Base-by-base conservation (phyloP, 768 basidiomycete genomes). In the Suillus occidentalis region DNA sequence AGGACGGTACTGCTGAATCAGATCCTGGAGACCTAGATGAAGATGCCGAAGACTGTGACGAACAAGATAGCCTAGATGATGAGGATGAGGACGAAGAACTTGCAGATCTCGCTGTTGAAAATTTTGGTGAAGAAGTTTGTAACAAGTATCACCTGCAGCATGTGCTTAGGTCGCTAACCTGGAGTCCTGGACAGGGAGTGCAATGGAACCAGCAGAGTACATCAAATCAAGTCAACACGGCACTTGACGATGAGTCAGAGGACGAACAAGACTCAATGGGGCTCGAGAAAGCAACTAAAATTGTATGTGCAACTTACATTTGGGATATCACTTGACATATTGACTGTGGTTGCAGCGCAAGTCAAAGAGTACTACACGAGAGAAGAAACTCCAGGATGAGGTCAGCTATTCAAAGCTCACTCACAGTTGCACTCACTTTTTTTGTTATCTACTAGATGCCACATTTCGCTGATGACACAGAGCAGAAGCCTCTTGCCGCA, bases 351-450 rank as follows among this genome's bases (percentile, higher is more conserved):
- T 34, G 47, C 47, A 49, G 47, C 22, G 6, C 47, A 49, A 49
- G 47, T 49, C 10, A 2, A 49, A 49, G 47, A 49, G 12, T 49
- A 49, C 47, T 6, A 22, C 22, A 49, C 47, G 2, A 49, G 47
- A 49, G 47, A 49, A 49, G 47, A 49, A 49, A 49, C 47, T 49
- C 47, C 47, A 49, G 47, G 47, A 49, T 49, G 47, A 49, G 47
- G 47, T 49, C 47, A 49, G 47, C 47, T 49, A 49, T 49, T 22
- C 47, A 49, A 49, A 49, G 47, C 4, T 49, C 47, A 22, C 47
- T 49, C 22, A 49, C 47, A 22, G 4, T 13, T 3, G 4, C 10
- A 49, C 47, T 49, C 47, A 49, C 47, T 22, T 49, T 49, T 49
- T 47, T 49, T 4, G n/a, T 49, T 49, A 6, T 22, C 47, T 49